Conservation (phyloP, 2,329 filamentous ascomycete species). For the Aspergillus glaucus region DNA sequence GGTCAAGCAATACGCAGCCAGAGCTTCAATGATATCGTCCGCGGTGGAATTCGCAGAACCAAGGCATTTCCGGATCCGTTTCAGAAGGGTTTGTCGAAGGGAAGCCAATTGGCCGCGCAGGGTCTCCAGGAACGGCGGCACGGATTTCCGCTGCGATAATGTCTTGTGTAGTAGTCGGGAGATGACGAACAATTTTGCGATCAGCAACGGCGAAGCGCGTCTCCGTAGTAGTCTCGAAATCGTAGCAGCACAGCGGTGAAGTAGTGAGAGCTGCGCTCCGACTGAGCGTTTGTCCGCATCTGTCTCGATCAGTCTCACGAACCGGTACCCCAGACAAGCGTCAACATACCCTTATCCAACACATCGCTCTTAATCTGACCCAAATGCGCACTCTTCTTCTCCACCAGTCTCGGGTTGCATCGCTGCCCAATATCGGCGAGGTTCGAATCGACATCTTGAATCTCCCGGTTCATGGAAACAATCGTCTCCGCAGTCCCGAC, state of each 20-base stretch:
- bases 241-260: conserved; percentile 50
- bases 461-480: conserved; percentile 76
- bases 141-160: conserved; percentile 49
- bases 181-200: conserved; percentile 69
- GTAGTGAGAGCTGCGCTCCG: conserved; percentile 52
- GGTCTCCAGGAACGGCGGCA: conserved; percentile 53
- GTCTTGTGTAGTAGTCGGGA: conserved; percentile 69
- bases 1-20: conserved; percentile 76
- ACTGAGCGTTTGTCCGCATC: conserved; percentile 42
- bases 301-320: conserved; percentile 6
- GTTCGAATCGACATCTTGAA: conserved; percentile 64
- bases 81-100: conserved; percentile 59
- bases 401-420: conserved; percentile 68
- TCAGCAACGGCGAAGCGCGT: conserved; percentile 47
- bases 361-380: conserved; percentile 38
- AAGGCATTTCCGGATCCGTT: conserved; percentile 54
- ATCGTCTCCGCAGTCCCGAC: conserved; percentile 92
- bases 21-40: conserved; percentile 58
- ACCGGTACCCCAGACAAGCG: not conserved
- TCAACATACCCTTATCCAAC: conserved; percentile 25
- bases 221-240: conserved; percentile 49
- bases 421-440: conserved; percentile 66
- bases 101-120: conserved; percentile 58
- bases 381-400: conserved; percentile 58
- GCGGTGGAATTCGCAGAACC: conserved; percentile 39